These are phyloP conservation scores for Fragilaria radians DNA, from an alignment of 108 stramenopile genomes.

Conservation along the genomic window DNA sequence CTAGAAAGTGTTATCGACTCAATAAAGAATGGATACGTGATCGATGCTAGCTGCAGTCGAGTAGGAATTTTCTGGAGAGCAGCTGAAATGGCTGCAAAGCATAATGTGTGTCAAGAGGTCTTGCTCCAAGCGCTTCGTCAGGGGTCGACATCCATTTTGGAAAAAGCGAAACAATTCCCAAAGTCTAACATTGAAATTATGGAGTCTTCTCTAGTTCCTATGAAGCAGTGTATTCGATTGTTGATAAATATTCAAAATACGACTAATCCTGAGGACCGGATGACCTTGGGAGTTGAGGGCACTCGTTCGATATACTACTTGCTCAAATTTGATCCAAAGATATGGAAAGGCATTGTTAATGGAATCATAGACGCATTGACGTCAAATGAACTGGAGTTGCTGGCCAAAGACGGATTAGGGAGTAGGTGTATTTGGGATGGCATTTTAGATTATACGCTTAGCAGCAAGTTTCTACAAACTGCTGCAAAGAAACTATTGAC, in stretches of 20 bases:
- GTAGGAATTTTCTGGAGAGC: constrained; percentile 73
- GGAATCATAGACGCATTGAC: constrained; percentile 42
- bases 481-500: constrained; percentile 37
- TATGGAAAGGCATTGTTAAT: constrained; percentile 49
- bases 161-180: constrained; percentile 7
- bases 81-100: constrained; percentile 61
- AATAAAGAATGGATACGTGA: constrained; percentile 49
- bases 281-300: constrained; percentile 54
- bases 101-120: constrained; percentile 57
- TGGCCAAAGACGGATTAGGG: constrained; percentile 75
- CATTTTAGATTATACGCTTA: constrained; percentile 58
- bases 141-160: neutral
- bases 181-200: constrained; percentile 54
- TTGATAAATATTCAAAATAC: constrained; percentile 46
- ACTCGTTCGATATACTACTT: constrained; percentile 62
- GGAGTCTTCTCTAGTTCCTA: constrained; percentile 35
- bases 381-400: constrained; percentile 35
- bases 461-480: constrained; percentile 17
- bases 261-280: constrained; percentile 24
- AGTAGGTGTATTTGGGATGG: constrained; percentile 80
- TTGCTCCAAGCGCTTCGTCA: constrained; percentile 52
- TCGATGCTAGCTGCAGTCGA: constrained; percentile 33
- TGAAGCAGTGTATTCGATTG: constrained; percentile 45
- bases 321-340: constrained; percentile 62
- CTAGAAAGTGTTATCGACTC: constrained; percentile 48